Base-by-base conservation (phyloP, 768 basidiomycete genomes). In the Plicaturopsis crispa region DNA sequence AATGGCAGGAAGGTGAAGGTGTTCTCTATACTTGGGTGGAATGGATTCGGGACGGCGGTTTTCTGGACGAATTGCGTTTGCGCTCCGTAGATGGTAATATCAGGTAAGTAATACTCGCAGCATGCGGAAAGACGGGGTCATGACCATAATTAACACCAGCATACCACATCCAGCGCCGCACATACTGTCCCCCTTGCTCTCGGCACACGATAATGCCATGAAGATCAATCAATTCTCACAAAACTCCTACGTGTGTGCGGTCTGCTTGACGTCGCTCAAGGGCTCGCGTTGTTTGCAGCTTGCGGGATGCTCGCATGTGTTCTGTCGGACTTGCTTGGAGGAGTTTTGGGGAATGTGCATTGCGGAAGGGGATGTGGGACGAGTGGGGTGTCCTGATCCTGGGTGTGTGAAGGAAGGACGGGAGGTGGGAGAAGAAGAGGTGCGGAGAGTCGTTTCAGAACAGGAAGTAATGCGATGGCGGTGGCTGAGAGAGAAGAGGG, bases 281-380 rank as follows among this genome's bases (percentile, higher is more conserved):
- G 91, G 91, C 31, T 68, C 73, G 11, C 73, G 75, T 46, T 91
- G 89, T 53, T 49, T 91, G 12, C 68, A 74, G 44, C 64, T 93
- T 35, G 53, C n/a, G n/a, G n/a, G 63, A 2, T 93, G 90, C 52
- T 58, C 60, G 1, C 91, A 93, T 55, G 72, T 91, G 10, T 93
- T 91, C 55, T 94, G 91, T 54, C 73, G 76, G n/a, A 56, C 70
- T 6, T 94, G 91, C 52, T 57, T 94, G 19, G 67, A 68, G 37
- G 80, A 84, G 36, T 92, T 85, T 54, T 96, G 90, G 90, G 69
- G 71, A 31, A 54, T 90, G 35, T 84, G 81, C 47, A 84, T 96
- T 38, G 63, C 60, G 34, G 89, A 93, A 53, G 91, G 91, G 5
- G 79, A 84, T 41, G 63, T 90, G 11, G 70, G 66, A 21, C 68